Percentiles rank a stretch among this genome's conserved stretches.
These are phyloP conservation scores for Candida montana DNA, from an alignment of 805 yeast species.

Conservation along the genomic window DNA sequence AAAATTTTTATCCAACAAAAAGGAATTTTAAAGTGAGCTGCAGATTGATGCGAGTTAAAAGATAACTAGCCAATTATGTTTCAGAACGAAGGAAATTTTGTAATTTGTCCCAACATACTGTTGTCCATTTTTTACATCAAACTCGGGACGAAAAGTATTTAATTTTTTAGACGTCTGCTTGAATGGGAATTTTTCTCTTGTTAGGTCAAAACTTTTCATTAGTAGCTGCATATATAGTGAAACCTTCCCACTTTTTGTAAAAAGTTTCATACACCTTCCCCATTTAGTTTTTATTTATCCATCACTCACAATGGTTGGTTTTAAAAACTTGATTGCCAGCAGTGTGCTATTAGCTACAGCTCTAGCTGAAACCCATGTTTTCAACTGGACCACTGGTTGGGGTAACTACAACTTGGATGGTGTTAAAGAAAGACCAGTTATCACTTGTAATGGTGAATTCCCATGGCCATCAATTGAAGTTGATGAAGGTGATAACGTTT, in stretches of 20 bases:
- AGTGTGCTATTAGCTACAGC: conserved; percentile 4
- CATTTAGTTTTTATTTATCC: not conserved
- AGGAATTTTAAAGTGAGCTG: not conserved
- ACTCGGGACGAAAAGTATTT: not conserved
- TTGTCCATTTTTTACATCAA: not conserved
- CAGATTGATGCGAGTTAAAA: not conserved
- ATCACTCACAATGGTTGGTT: conserved; percentile 5
- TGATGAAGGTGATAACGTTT: conserved; percentile 37
- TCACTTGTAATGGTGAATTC: conserved; percentile 51
- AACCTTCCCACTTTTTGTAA: not conserved
- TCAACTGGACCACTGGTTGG: conserved; percentile 34
- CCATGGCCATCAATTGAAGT: conserved; percentile 47
- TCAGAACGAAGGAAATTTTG: not conserved
- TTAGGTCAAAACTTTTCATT: not conserved
- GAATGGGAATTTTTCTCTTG: not conserved
- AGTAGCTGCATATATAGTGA: conserved; percentile 2
- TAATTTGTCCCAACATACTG: not conserved
- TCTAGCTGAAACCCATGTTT: conserved; percentile 21
- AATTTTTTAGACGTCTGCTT: not conserved
- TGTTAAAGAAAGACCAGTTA: conserved; percentile 39
- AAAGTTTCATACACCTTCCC: not conserved
- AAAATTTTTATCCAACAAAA: too few species aligned
- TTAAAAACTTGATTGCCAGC: conserved; percentile 3
- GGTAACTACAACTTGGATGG: conserved; percentile 55
- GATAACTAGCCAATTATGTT: not conserved